phyloP scores from a whole-genome alignment of 805 yeast genomes.

The Pichia nakasei region DNA sequence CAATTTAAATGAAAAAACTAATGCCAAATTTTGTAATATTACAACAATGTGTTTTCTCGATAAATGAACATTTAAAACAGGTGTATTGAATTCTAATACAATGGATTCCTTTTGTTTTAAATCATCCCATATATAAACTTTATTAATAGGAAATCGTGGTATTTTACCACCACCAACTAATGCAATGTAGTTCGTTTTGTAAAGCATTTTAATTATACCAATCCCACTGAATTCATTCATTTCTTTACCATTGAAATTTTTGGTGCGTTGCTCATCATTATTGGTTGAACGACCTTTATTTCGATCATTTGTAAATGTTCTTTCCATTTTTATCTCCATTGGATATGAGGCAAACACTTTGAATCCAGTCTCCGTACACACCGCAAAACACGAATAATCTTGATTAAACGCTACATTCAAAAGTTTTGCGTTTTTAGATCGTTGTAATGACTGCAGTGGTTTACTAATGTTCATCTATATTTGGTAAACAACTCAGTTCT shows the following conservation, averaged over 20 bases:
- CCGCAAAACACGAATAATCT: slow-evolving; percentile 83
- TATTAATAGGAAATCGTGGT: slow-evolving; percentile 72
- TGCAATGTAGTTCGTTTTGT: slow-evolving; percentile 84
- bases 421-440: slow-evolving; percentile 28
- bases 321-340: slow-evolving; percentile 60
- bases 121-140: slow-evolving; percentile 89
- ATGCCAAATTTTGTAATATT: slow-evolving; percentile 55
- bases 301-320: slow-evolving; percentile 31
- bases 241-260: not conserved
- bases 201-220: slow-evolving; percentile 72
- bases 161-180: slow-evolving; percentile 82
- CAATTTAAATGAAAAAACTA: slow-evolving; percentile 71
- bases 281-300: not conserved
- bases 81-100: slow-evolving; percentile 64
- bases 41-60: slow-evolving; percentile 72
- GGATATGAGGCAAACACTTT: slow-evolving; percentile 84
- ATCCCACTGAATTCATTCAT: slow-evolving; percentile 41
- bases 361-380: slow-evolving; percentile 75
- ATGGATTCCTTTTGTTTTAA: slow-evolving; percentile 65
- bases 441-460: slow-evolving; percentile 17
- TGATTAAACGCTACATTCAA: slow-evolving; percentile 71
- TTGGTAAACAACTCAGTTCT: no score
- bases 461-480: slow-evolving; percentile 27
- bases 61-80: slow-evolving; percentile 64
- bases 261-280: not conserved